These are phyloP conservation scores for Umbilicus rupestris DNA, from an alignment of 164 flowering plant genomes.

Conservation along the genomic window DNA sequence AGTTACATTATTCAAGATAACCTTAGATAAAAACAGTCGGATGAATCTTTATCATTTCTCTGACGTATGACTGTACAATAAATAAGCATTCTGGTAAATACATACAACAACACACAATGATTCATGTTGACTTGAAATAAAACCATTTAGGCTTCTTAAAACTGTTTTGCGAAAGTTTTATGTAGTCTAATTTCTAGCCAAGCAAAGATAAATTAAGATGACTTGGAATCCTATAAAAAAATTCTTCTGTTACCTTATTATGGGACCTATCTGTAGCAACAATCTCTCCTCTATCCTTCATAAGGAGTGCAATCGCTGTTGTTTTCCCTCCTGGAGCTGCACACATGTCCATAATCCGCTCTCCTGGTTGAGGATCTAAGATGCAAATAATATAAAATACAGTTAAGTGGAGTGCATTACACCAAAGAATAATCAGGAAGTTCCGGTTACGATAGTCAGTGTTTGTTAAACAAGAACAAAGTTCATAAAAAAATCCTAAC, in stretches of 20 bases:
- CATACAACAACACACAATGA: too few species aligned
- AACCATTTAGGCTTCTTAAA: too few species aligned
- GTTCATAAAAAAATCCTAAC: neutral
- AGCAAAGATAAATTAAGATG: neutral
- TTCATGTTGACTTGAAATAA: too few species aligned
- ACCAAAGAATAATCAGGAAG: neutral
- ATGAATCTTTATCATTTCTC: too few species aligned
- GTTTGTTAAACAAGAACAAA: neutral
- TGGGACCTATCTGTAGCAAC: slow-evolving; percentile 93
- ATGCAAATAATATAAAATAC: neutral
- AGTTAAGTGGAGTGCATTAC: neutral
- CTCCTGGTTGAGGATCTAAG: slow-evolving; percentile 83
- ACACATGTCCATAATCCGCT: slow-evolving; percentile 91
- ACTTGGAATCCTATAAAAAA: neutral
- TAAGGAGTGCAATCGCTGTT: slow-evolving; percentile 87
- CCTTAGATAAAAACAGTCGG: too few species aligned
- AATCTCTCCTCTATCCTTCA: slow-evolving; percentile 86
- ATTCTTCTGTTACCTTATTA: slow-evolving; percentile 56
- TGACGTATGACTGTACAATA: too few species aligned
- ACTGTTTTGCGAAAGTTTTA: neutral
- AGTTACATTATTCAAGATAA: too few species aligned
- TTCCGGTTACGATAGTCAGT: neutral
- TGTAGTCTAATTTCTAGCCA: neutral
- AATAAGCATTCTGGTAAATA: too few species aligned
- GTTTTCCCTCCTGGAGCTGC: slow-evolving; percentile 99